phyloP scores from a whole-genome alignment of 192 early-diverging fungal species.

The Lunasporangiospora selenospora region DNA sequence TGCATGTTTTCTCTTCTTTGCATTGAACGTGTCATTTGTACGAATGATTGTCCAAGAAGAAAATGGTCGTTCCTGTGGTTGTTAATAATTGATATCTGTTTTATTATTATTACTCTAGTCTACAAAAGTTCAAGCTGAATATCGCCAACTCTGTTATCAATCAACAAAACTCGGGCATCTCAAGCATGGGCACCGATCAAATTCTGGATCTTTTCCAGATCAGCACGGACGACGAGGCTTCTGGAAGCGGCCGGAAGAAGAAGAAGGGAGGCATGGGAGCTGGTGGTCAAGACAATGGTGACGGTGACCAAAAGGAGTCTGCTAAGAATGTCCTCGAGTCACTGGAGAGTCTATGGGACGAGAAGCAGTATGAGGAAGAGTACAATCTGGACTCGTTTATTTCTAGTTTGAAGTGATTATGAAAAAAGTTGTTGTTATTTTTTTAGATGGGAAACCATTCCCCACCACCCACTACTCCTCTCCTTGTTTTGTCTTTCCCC shows the following conservation, averaged over 20 bases:
- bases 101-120: conserved; percentile 42
- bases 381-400: conserved; percentile 86
- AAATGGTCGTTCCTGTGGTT: too few species aligned
- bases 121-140: conserved; percentile 98
- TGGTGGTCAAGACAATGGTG: conserved; percentile 13
- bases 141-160: conserved; percentile 96
- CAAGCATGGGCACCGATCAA: conserved; percentile 96
- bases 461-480: too few species aligned
- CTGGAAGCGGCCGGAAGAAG: conserved; percentile 43
- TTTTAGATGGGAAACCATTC: too few species aligned
- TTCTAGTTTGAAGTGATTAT: conserved; percentile 36
- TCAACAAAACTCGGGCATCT: conserved; percentile 92
- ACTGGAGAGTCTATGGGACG: conserved; percentile 89
- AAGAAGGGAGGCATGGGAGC: conserved; percentile 12
- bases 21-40: too few species aligned
- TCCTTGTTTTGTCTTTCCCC: too few species aligned
- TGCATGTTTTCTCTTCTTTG: not conserved
- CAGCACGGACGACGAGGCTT: conserved; percentile 55
- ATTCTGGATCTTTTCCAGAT: conserved; percentile 93
- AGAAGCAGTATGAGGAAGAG: conserved; percentile 87
- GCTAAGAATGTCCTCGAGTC: conserved; percentile 76
- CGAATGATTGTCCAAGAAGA: too few species aligned
- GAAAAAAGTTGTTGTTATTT: too few species aligned
- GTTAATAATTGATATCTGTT: not conserved
- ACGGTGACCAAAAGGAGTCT: conserved; percentile 61